These are phyloP conservation scores for Vanilla planifolia DNA, from an alignment of 106 monocot species.

Conservation along the genomic window DNA sequence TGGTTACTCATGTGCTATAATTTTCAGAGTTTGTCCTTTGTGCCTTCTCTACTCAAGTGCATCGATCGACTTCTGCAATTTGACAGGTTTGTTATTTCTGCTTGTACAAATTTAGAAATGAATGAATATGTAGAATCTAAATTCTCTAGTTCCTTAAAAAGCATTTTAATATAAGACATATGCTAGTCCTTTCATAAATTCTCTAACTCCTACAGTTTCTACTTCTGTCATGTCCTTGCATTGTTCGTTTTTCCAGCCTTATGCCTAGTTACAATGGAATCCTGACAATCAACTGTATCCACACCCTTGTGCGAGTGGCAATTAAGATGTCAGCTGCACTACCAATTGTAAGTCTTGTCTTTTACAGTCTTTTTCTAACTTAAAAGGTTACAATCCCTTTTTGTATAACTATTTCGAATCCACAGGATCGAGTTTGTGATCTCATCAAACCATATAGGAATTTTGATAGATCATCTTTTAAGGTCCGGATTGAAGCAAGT, in stretches of 20 bases:
- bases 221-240: too few species aligned
- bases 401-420: too few species aligned
- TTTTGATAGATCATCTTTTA: slow-evolving; percentile 47
- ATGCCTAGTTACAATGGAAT: slow-evolving; percentile 89
- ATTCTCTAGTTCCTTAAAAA: slow-evolving; percentile 3
- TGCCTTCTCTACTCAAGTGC: slow-evolving; percentile 83
- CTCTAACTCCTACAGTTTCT: too few species aligned
- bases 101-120: not conserved
- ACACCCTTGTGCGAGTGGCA: slow-evolving; percentile 69
- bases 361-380: too few species aligned
- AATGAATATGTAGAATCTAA: not conserved
- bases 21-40: slow-evolving; percentile 46
- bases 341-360: slow-evolving; percentile 62
- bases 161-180: not conserved
- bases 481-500: slow-evolving; percentile 75
- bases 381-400: too few species aligned
- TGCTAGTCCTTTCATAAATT: too few species aligned
- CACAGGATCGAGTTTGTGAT: slow-evolving; percentile 50
- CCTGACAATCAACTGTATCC: slow-evolving; percentile 84
- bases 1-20: too few species aligned
- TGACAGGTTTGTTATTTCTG: slow-evolving; percentile 60
- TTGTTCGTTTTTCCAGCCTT: slow-evolving; percentile 31
- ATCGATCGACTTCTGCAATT: slow-evolving; percentile 86
- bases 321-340: slow-evolving; percentile 50
- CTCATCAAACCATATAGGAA: slow-evolving; percentile 65